phyloP scores from a whole-genome alignment of 495 filamentous ascomycete species.

The Rhypophila decipiens region DNA sequence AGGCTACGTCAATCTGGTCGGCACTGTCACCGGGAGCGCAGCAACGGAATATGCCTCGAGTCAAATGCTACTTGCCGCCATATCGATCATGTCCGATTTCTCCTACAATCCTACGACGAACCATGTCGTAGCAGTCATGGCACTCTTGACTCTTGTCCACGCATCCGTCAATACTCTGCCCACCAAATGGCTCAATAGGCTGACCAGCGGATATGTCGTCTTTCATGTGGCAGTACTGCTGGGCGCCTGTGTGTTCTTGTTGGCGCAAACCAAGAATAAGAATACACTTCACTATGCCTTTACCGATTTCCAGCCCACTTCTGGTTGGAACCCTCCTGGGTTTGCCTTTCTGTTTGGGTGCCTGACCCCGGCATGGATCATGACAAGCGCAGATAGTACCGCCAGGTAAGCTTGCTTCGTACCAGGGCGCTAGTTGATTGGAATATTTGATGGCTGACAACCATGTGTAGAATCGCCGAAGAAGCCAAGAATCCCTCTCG shows the following conservation, averaged over 20 bases:
- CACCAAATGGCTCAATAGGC: conserved; percentile 57
- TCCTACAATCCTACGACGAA: conserved; percentile 46
- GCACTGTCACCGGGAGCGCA: conserved; percentile 58
- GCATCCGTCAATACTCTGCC: conserved; percentile 54
- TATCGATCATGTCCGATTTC: conserved; percentile 54
- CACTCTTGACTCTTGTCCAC: conserved; percentile 47
- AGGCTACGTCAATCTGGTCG: conserved; percentile 65
- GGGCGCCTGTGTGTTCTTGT: conserved; percentile 51
- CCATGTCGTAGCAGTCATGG: conserved; percentile 56
- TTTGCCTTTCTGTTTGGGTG: conserved; percentile 68
- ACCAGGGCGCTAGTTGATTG: not conserved
- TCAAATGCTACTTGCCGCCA: conserved; percentile 61
- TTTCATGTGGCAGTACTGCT: conserved; percentile 57
- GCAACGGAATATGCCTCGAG: conserved; percentile 62
- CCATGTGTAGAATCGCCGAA: conserved; percentile 54
- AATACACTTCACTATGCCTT: conserved; percentile 57
- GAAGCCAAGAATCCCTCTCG: conserved; percentile 54
- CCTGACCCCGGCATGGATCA: conserved; percentile 62
- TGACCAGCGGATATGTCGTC: conserved; percentile 59
- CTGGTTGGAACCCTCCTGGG: conserved; percentile 57
- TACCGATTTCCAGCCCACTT: conserved; percentile 51
- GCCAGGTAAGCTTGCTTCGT: conserved; percentile 16
- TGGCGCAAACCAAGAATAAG: conserved; percentile 53
- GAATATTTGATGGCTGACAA: not conserved
- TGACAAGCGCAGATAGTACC: conserved; percentile 32